Evolutionary conservation across 2,329 filamentous ascomycete species (phyloP), one percentile per base, ranked within the genome.

Genomic region (Aspergillus quadricinctus): DNA sequence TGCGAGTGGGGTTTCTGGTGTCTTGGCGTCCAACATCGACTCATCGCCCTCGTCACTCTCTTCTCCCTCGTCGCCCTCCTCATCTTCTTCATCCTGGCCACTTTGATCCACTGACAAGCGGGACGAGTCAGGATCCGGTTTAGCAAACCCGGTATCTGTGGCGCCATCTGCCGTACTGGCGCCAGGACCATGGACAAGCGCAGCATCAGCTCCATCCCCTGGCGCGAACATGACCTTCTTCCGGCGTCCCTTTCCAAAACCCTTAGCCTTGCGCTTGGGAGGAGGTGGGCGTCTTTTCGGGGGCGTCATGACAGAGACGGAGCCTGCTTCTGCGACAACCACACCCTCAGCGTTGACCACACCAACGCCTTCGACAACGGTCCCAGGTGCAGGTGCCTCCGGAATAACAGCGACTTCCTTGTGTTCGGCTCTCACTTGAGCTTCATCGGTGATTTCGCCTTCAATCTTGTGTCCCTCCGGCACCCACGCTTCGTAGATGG

Each of bases 401-500:
- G 68, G 66, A 23, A 69, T 71, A 14, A 75, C 69, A 3, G 67
- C 69, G 17, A 61, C 68, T 48, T 70, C 60, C 37, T 64, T 68
- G 49, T 71, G 74, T 46, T 80, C 78, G 46, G 77, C 73, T 49
- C 78, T 72, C 28, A 76, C 70, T 54, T 78, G 78, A 53, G 80
- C 77, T 49, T 80, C 78, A 40, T 81, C 78, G 57, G 90, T 83
- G 51, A 96, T 87, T 69, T 96, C 92, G 55, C 91, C 91, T 61
- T 93, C 89, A 0, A 96, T 82, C 4, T 80, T 78, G 69, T 94
- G 89, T 0, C 91, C 92, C 56, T 93, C 89, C 4, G 86, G 83
- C 3, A 96, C 82, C 21, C 90, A 88, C 7, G 94, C 86, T 66
- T 95, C 90, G 71, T 94, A 91, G 1, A 93, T 87, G 58, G 89